Conservation (phyloP, 306 rosid species). For the Benincasa hispida region DNA sequence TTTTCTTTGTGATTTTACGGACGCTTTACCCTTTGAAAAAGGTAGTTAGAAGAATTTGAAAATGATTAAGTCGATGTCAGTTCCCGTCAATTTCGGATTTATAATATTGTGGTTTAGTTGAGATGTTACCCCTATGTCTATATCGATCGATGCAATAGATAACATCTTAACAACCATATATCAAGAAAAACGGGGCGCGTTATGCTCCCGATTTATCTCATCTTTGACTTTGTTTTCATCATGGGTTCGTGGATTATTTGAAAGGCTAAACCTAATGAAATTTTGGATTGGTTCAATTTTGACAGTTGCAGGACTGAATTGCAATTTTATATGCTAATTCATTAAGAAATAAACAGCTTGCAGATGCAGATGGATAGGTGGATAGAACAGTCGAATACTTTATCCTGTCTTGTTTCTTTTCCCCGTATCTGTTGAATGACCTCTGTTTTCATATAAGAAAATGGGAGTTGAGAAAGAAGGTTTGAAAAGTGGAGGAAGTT, state of each 20-base stretch:
- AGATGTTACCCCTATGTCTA: background rate
- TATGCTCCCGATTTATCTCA: background rate
- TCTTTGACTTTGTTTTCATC: background rate
- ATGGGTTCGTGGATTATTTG: background rate
- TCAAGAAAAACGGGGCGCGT: background rate
- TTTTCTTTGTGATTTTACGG: background rate
- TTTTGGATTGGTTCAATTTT: background rate
- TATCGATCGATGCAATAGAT: background rate
- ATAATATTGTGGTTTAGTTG: background rate
- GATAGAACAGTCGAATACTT: slow-evolving; percentile 7
- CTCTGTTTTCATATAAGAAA: slow-evolving; percentile 20
- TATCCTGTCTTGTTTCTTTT: slow-evolving; percentile 9
- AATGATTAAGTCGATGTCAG: background rate
- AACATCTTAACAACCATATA: background rate
- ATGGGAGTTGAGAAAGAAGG: slow-evolving; percentile 83
- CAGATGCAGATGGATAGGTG: slow-evolving; percentile 17
- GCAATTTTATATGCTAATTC: background rate
- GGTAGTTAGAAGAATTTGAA: background rate
- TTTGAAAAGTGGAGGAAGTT: slow-evolving; percentile 44
- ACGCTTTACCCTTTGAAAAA: background rate
- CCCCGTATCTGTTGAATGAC: slow-evolving; percentile 12
- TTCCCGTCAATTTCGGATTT: background rate
- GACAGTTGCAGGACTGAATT: background rate
- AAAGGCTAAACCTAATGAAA: background rate
- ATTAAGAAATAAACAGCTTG: background rate